Evolutionary conservation across 1,284 basidiomycete genomes (phyloP).

Genomic region (Phenoliferia sp.): DNA sequence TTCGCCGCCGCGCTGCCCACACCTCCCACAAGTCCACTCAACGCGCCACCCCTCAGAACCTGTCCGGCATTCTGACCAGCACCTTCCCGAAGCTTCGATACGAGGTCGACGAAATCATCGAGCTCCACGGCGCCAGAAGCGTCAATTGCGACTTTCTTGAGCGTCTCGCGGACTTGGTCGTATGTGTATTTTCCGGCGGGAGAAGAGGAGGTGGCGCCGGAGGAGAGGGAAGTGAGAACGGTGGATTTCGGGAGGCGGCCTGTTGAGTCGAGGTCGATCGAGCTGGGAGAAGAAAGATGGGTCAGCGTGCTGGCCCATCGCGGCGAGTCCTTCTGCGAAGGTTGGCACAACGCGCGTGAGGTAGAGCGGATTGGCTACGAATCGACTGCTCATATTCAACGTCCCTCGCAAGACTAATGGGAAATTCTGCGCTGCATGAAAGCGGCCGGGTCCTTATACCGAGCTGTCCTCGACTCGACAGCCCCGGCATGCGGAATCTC

Average conservation of each 20-base stretch:
- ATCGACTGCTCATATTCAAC: no score
- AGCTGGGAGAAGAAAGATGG: conserved; percentile 47
- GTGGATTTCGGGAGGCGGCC: conserved; percentile 77
- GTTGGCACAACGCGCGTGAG: no score
- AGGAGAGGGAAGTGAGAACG: conserved; percentile 62
- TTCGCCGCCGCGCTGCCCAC: neutral
- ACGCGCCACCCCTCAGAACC: conserved; percentile 44
- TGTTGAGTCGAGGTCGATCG: conserved; percentile 75
- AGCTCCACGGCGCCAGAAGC: conserved; percentile 93
- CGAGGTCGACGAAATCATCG: conserved; percentile 96
- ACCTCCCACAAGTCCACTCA: conserved; percentile 20
- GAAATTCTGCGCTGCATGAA: no score
- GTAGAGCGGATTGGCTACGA: no score
- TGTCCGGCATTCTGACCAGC: conserved; percentile 52
- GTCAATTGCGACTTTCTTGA: conserved; percentile 92
- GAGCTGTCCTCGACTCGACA: no score
- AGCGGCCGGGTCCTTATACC: no score
- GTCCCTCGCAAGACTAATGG: no score
- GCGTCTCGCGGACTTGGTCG: conserved; percentile 73
- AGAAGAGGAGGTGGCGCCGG: conserved; percentile 44
- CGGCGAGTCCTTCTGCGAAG: no score
- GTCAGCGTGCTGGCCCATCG: no score
- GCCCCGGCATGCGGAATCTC: no score
- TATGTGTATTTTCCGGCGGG: conserved; percentile 75
- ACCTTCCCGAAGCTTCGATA: conserved; percentile 64